Evolutionary conservation across 805 yeast species (phyloP), one percentile per base, ranked within the genome.

Genomic region (Metschnikowia vanudenii): DNA sequence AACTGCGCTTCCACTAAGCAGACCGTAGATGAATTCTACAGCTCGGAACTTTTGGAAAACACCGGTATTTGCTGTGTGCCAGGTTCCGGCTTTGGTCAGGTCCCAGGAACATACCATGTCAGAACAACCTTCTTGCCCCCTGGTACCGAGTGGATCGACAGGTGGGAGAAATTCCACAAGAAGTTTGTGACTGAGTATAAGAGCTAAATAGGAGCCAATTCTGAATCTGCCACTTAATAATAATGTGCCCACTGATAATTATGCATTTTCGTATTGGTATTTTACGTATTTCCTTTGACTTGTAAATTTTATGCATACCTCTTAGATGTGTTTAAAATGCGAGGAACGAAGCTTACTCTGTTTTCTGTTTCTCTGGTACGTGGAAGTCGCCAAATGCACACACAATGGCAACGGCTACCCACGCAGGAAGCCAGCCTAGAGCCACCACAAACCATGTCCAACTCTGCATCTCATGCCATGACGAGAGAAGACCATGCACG

Each of bases 1-100:
- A 75, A 74, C 36, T 96, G 97, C 29, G 70, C 73, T 45, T 71
- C 74, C 45, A 60, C 63, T 26, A 81, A 79, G 19, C 62, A 80
- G 58, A 71, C 77, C 37, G 85, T 96, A 17, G 99, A 94, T 65
- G 97, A 87, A 64, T 81, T 86, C 53, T 94, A 94, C 72, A 91
- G 97, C 67, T 75, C 85, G 62, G 84, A 85, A 56, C 73, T 94
- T 49, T 76, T 94, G 55, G 92, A 92, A 54, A 66, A 71, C 39
- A 90, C 99, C 6, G 99, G 99, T 57, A 89, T 94, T 50, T 94
- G 99, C 69, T 88, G 96, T 37, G 96, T 94, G 52, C 98, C 99
- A 26, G 99, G 99, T 34, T 82, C 89, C 29, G 99, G 99, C 0
- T 94, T 94, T 59, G 97, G 98, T 28, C 99, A 94, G 69, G 85